Evolutionary conservation across 2,329 filamentous ascomycete genomes (phyloP), one percentile per base, ranked within the genome.

Genomic region (Chalara sp.): DNA sequence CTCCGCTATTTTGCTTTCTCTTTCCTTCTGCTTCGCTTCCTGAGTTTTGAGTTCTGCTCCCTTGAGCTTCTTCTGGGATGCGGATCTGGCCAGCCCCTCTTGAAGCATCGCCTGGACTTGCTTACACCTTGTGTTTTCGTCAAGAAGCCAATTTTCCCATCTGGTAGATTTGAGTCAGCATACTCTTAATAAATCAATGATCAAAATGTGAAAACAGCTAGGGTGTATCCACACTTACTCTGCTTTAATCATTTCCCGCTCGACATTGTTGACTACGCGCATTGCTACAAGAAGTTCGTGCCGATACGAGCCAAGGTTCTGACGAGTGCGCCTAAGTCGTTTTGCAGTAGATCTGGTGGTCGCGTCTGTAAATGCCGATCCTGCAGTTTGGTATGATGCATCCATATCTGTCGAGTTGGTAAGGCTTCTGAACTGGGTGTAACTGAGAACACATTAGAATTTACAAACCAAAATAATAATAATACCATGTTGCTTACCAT

Each of bases 241-340:
- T 0, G 86, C 86, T 62, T 83, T 80, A 49, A 97, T 69, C 66
- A 96, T 84, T 67, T 96, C 90, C 52, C 80, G 78, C 73, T 97
- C 93, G 31, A 97, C 83, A 51, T 79, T 85, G 68, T 97, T 96
- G 54, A 97, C 84, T 2, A 96, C 81, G 5, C 91, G 83, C 73
- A 97, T 83, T 5, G 91, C 90, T 5, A 99, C 91, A 2, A 97
- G 72, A 21, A 99, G 74, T 64, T 97, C 90, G 66, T 99, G 89
- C 3, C 93, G 79, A 66, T 96, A 93, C 2, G 81, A 75, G 1
- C 87, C 92, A 0, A 99, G 79, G 29, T 85, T 80, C 68, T 95
- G 87, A 7, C 92, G 80, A n/a, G 89, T 89, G 39, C 84, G 81
- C 46, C 87, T 81, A 32, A 97, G 76, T 21, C 87, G 80, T 7